Conservation (phyloP, 345 rosid genomes). For the Pistacia integerrima region DNA sequence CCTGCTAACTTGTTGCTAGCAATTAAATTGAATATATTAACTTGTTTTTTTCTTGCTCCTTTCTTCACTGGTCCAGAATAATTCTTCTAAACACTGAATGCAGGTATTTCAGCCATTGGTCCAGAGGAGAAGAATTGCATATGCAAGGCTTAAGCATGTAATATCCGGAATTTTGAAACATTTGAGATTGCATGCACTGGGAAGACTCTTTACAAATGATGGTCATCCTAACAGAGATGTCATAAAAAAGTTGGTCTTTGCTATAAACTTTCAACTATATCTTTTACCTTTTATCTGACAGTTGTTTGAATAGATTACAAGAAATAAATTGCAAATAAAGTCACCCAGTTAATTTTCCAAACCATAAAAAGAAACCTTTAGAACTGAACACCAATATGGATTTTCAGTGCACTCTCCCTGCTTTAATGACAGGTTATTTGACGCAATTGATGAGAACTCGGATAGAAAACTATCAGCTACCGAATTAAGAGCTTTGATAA, state of each 20-base stretch:
- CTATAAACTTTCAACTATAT: not conserved
- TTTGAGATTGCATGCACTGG: conserved; percentile 33
- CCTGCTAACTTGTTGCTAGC: not conserved
- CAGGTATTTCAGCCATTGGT: conserved; percentile 60
- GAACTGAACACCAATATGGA: too few relatives aligned
- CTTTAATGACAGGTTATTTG: conserved; percentile 36
- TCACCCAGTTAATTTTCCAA: too few relatives aligned
- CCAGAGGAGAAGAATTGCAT: conserved; percentile 46
- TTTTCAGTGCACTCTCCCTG: not conserved
- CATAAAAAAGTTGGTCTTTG: conserved; percentile 25
- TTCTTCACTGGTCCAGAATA: not conserved
- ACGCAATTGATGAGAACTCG: conserved; percentile 35
- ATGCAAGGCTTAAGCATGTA: conserved; percentile 45
- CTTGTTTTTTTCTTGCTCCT: not conserved
- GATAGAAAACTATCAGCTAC: conserved; percentile 33
- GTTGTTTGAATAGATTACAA: not conserved
- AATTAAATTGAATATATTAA: not conserved
- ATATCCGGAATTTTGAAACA: conserved; percentile 50
- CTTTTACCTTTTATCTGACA: not conserved
- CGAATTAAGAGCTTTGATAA: conserved; percentile 46
- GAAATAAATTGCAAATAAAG: too few relatives aligned
- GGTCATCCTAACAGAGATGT: conserved; percentile 34
- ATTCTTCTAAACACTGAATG: not conserved
- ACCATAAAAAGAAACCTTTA: too few relatives aligned
- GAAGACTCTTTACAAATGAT: conserved; percentile 37